Evolutionary conservation across 345 rosid genomes (phyloP).

Genomic region (Punica granatum): DNA sequence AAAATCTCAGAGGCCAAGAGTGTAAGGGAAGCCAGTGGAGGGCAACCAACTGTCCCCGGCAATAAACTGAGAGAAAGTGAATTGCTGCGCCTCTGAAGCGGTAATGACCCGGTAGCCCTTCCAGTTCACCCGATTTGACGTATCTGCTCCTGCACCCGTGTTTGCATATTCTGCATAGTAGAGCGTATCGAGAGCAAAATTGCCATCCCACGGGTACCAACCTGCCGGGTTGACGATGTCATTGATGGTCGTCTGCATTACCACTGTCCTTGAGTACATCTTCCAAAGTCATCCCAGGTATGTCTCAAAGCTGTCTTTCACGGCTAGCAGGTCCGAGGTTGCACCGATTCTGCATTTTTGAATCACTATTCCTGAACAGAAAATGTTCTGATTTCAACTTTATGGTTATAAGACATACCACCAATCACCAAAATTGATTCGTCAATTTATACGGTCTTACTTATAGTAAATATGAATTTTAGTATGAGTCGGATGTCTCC

Average conservation of each 20-base stretch:
- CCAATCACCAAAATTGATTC: too few relatives aligned
- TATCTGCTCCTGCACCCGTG: conserved; percentile 51
- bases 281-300: conserved; percentile 81
- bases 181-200: conserved; percentile 54
- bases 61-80: conserved; percentile 48
- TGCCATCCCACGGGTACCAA: conserved; percentile 55
- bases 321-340: conserved; percentile 38
- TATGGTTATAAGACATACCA: too few relatives aligned
- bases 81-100: conserved; percentile 28
- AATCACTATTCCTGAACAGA: conserved; percentile 38
- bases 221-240: conserved; percentile 54
- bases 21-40: conserved; percentile 62
- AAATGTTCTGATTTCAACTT: too few relatives aligned
- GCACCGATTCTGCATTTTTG: conserved; percentile 65
- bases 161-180: conserved; percentile 54
- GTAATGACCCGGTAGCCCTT: conserved; percentile 41
- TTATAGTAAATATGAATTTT: too few relatives aligned
- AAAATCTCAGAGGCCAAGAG: conserved; percentile 29
- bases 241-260: conserved; percentile 52
- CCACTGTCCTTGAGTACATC: conserved; percentile 46
- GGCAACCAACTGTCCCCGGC: conserved; percentile 44
- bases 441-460: too few relatives aligned
- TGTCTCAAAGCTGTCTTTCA: conserved; percentile 21
- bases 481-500: too few relatives aligned
- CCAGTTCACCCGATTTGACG: conserved; percentile 51